Base-by-base conservation (phyloP, 768 basidiomycete species). In the Pholiota molesta region DNA sequence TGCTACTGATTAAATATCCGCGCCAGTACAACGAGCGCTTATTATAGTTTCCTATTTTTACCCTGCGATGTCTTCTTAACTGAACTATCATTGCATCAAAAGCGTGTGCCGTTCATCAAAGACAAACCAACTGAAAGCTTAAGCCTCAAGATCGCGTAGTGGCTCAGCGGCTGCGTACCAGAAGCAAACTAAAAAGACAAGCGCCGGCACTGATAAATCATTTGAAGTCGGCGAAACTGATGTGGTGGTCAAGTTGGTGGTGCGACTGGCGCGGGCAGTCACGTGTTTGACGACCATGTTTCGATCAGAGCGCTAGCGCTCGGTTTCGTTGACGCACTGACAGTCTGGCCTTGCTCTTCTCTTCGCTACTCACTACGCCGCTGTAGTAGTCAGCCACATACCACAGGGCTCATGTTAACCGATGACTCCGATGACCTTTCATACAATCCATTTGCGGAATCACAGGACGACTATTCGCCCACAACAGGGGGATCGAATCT, bases 391-490 rank as follows among this genome's bases (percentile, higher is more conserved):
- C 40, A 55, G 59, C 40, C 59, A 60, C 45, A 47, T 37, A 31
- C 39, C 14, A 23, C 52, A 42, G 51, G 23, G 62, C 57, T 54
- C 52, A 67, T 69, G 66, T 62, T 61, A 49, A 57, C 60, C 47
- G 64, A 65, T 63, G 64, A 59, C 33, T 62, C 59, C n/a, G 64
- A 74, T 54, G 70, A 71, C 55, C 65, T 68, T 52, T 58, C 62
- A 44, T 73, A 67, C 61, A 74, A 74, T 29, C 72, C 73, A 44
- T 73, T 73, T 33, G 67, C 71, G 8, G 66, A 70, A 45, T 26
- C 33, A 14, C 47, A 66, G 44, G 57, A 59, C 39, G 44, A 59
- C 7, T 42, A 62, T 55, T 49, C 62, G 5, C 44, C 53, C 11
- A 52, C 57, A 16, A 60, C 67, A 28, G 61, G 53, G 59, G 52